Conservation (phyloP, 2,329 filamentous ascomycete genomes). For the Pseudogymnoascus pannorum region DNA sequence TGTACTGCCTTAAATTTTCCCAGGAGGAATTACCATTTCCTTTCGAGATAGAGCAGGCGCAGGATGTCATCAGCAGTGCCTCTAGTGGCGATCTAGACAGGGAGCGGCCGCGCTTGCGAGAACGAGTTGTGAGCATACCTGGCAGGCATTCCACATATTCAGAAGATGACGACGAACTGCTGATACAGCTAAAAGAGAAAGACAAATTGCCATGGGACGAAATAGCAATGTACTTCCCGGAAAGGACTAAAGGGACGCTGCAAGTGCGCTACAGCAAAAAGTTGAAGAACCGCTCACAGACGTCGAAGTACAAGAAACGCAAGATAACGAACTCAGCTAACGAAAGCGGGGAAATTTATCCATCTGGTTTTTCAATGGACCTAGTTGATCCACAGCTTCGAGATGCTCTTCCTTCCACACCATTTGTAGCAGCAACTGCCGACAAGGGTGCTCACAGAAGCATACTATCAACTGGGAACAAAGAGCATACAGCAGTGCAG, state of each 20-base stretch:
- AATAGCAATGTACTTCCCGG: conserved; percentile 17
- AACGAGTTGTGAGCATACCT: conserved; percentile 14
- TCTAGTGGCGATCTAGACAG: neutral
- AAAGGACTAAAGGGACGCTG: conserved; percentile 19
- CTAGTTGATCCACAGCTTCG: conserved; percentile 16
- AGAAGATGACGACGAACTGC: conserved; percentile 15
- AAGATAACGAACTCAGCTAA: no score
- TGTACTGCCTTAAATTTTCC: conserved; percentile 3
- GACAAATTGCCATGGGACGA: conserved; percentile 18
- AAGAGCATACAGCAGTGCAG: neutral
- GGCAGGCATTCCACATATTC: conserved; percentile 15
- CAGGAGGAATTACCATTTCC: neutral
- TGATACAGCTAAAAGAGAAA: conserved; percentile 14
- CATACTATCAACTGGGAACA: neutral
- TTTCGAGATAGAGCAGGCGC: neutral
- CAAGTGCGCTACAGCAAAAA: conserved; percentile 20
- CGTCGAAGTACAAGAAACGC: conserved; percentile 15
- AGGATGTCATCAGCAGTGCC: neutral
- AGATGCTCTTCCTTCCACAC: conserved; percentile 15
- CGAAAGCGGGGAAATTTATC: no score
- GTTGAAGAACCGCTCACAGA: conserved; percentile 16
- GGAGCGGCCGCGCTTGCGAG: conserved; percentile 7
- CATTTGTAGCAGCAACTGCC: conserved; percentile 11
- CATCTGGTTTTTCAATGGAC: conserved; percentile 14
- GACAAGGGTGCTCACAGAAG: neutral